Percentiles rank a stretch among this genome's conserved stretches.
Conservation (phyloP, 2,329 filamentous ascomycete species). For the Aspergillus sp. region DNA sequence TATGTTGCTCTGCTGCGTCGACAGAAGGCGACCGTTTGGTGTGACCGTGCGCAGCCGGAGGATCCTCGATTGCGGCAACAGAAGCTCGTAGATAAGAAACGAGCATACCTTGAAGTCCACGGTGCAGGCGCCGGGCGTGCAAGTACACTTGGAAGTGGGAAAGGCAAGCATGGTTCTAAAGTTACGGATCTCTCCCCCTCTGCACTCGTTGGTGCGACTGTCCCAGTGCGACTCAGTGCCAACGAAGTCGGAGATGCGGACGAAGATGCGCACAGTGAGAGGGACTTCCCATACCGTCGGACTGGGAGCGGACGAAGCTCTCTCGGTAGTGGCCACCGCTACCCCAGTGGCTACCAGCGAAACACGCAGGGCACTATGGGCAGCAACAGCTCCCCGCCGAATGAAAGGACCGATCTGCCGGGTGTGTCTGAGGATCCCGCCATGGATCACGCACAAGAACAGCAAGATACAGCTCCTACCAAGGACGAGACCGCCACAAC, state of each 20-base stretch:
- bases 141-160: constrained; percentile 66
- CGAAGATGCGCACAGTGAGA: constrained; percentile 54
- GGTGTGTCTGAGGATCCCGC: constrained; percentile 42
- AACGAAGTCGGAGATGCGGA: constrained; percentile 90
- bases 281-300: constrained; percentile 49
- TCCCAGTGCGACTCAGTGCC: constrained; percentile 89
- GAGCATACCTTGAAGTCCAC: constrained; percentile 80
- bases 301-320: constrained; percentile 61
- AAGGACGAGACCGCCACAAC: constrained; percentile 31
- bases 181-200: constrained; percentile 76
- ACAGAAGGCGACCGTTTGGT: constrained; percentile 98
- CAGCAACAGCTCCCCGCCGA: constrained; percentile 55
- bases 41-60: constrained; percentile 88
- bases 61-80: constrained; percentile 81
- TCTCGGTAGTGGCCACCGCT: constrained; percentile 47
- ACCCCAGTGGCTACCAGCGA: constrained; percentile 47
- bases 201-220: constrained; percentile 73
- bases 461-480: constrained; percentile 26
- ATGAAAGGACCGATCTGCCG: constrained; percentile 41
- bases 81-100: constrained; percentile 81
- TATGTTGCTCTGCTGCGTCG: constrained; percentile 96
- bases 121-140: constrained; percentile 57
- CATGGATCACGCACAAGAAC: constrained; percentile 26
- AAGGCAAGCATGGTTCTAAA: constrained; percentile 86
- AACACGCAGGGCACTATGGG: constrained; percentile 45